Base-by-base conservation (phyloP, 1,284 basidiomycete genomes). In the Caloboletus firmus region DNA sequence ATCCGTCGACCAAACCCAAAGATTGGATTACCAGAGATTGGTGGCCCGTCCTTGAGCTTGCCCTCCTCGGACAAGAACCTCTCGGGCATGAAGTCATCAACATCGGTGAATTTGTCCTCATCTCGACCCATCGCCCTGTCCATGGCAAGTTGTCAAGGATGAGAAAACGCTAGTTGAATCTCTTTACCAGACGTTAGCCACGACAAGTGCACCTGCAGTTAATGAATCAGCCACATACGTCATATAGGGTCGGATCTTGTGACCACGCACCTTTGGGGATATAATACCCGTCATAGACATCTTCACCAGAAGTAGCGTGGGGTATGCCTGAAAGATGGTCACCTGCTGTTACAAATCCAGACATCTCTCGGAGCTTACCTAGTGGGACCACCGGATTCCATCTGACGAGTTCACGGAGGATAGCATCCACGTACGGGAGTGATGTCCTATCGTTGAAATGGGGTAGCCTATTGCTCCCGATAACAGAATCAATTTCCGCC, bases 1-100 rank as follows among this genome's bases (percentile, higher is more conserved):
- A 59, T 67, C 15, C 76, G 67, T 18, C 72, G 67, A 30, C 77
- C 77, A 49, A 72, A 70, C 4, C 76, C 77, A 50, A 78, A 78
- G 18, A 73, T 64, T 9, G 71, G 69, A 39, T 73, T 69, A 28
- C 65, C 56, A 7, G 75, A 71, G 37, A 73, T 64, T 0, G 66
- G 57, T 3, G 69, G 65, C 1, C 66, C 66, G 6, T 50, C 51
- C 12, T 41, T 31, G 41, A 60, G 62, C n/a, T 56, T 57, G 17
- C 64, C 63, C 1, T 57, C 41, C 12, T 47, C 37, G 17, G 55
- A 41, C 22, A 65, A 34, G 49, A 64, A 68, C 37, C 63, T 49
- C 20, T 68, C 63, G 9, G 66, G 63, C 26, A 40, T 48, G 35
- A 68, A 65, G 4, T 53, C 62, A 2, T 67, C 66, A 10, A 48